Evolutionary conservation across 2,329 filamentous ascomycete species (phyloP).

Genomic region (Clarireedia paspali): DNA sequence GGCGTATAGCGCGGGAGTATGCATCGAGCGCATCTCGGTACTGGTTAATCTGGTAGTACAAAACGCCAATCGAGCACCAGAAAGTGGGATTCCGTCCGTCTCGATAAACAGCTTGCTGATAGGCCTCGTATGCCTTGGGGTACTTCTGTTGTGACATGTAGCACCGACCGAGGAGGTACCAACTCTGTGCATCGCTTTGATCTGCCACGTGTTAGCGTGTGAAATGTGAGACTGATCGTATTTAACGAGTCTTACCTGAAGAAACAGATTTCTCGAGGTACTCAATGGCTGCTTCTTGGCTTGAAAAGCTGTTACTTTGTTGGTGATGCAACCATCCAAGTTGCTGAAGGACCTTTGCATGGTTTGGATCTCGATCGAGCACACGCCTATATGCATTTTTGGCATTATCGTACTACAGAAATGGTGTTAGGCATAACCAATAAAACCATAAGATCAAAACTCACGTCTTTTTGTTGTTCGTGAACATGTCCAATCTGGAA

Average conservation of each 20-base stretch:
- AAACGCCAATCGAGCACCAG: constrained; percentile 98
- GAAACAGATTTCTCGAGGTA: constrained; percentile 95
- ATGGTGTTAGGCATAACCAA: constrained; percentile 24
- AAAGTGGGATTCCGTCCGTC: constrained; percentile 97
- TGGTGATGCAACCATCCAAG: constrained; percentile 97
- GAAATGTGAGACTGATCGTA: constrained; percentile 16
- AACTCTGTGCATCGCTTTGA: constrained; percentile 92
- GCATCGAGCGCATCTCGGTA: constrained; percentile 96
- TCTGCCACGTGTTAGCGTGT: constrained; percentile 48
- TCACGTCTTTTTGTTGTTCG: constrained; percentile 96
- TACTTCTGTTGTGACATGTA: constrained; percentile 99
- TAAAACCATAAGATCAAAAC: constrained; percentile 31
- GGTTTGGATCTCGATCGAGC: constrained; percentile 87
- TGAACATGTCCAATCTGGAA: constrained; percentile 99
- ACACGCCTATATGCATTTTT: constrained; percentile 90
- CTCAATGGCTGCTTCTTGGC: constrained; percentile 93
- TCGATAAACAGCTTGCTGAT: constrained; percentile 96
- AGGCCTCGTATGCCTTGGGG: constrained; percentile 95
- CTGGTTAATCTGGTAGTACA: constrained; percentile 99
- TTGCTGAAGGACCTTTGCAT: constrained; percentile 96
- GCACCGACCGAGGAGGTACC: constrained; percentile 94
- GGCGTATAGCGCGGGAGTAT: constrained; percentile 89
- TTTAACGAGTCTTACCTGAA: constrained; percentile 57
- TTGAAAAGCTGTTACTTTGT: constrained; percentile 82
- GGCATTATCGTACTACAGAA: constrained; percentile 73